Conservation (phyloP, 306 rosid species). For the Gastrolobium villosum region DNA sequence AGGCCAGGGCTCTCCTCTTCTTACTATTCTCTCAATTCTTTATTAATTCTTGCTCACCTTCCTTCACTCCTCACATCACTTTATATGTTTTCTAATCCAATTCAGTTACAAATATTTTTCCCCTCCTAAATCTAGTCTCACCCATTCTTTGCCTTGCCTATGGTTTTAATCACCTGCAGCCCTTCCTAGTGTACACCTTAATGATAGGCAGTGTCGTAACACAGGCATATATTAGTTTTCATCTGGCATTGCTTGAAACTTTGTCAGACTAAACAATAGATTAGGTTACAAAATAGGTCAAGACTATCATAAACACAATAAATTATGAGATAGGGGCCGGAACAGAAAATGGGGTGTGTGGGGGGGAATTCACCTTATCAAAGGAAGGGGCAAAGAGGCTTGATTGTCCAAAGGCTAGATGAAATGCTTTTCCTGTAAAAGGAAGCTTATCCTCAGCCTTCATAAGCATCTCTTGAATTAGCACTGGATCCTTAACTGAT, state of each 20-base stretch:
- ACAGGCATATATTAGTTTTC: not conserved
- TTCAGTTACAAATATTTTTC: too few relatives aligned
- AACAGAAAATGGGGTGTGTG: not conserved
- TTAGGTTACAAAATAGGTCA: not conserved
- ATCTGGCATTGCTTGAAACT: not conserved
- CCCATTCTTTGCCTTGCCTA: too few relatives aligned
- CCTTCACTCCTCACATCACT: too few relatives aligned
- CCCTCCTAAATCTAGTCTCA: too few relatives aligned
- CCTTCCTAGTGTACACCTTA: too few relatives aligned
- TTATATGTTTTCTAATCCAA: too few relatives aligned
- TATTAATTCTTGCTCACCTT: too few relatives aligned
- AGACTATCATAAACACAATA: not conserved
- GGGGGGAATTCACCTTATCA: conserved; percentile 56
- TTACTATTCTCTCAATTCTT: too few relatives aligned
- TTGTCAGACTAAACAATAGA: conserved; percentile 12
- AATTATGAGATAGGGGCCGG: not conserved
- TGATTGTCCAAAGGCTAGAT: conserved; percentile 76
- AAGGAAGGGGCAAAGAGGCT: conserved; percentile 84
- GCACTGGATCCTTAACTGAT: conserved; percentile 73
- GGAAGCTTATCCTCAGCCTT: conserved; percentile 85
- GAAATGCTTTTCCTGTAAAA: conserved; percentile 69
- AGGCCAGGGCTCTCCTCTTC: too few relatives aligned
- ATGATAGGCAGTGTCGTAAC: too few relatives aligned
- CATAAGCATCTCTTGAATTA: conserved; percentile 74
- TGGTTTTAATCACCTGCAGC: too few relatives aligned